Evolutionary conservation across 805 yeast genomes (phyloP), one percentile per base, ranked within the genome.

Genomic region (Wickerhamomyces subpelliculosus): DNA sequence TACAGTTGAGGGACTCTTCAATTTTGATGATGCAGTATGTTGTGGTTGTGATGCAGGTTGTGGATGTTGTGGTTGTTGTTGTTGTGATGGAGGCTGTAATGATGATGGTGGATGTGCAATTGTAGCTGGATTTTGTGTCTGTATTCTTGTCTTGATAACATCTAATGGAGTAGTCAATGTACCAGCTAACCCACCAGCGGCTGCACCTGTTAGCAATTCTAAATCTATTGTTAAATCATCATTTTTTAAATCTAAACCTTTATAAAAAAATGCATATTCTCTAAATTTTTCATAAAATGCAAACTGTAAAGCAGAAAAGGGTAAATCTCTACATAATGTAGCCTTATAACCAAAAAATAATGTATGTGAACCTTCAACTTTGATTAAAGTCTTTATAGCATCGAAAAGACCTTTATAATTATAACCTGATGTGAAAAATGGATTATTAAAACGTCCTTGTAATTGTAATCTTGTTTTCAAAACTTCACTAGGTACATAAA

Each of bases 401-500:
- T 86, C 77, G 10, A 68, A 51, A 30, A 87, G 65, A n/a, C 85
- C 83, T 34, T 67, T 68, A 59, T 90, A 90, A 57, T 89, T 89
- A 61, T 93, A 93, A 0, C 96, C 96, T 28, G 89, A 78, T 19
- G 72, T 66, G 45, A 87, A 88, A 58, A 70, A 67, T 2, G 82
- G 82, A 57, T 89, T 90, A 60, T 89, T 87, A 60, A 75, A 72
- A 25, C 80, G 72, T 1, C 97, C 97, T 62, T 93, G 98, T 35
- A 93, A 67, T 63, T 93, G 99, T 32, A 93, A 61, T 51, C 99
- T 70, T 8, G 98, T 88, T 58, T 93, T 93, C 38, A 93, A 62
- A 8, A 93, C 97, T 57, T 93, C 99, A 22, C 89, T 78, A 6
- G 99, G 99, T 9, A 93, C 99, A 51, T 90, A 93, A 26, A 86